Base-by-base conservation (phyloP, 2,329 filamentous ascomycete species). In the Aureobasidium zeae region DNA sequence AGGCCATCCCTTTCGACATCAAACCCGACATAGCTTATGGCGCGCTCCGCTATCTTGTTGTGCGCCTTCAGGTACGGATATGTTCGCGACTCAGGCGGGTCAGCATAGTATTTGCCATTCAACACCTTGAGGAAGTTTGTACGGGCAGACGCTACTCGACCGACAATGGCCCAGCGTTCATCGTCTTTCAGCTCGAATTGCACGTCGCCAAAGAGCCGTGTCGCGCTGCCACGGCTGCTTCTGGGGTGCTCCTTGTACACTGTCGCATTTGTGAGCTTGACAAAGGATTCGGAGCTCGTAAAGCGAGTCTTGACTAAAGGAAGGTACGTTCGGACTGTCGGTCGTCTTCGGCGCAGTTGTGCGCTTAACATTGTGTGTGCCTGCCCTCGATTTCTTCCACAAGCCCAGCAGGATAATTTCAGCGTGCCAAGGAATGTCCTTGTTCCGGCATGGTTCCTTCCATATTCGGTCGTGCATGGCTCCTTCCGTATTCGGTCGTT, bases 21-120 rank as follows among this genome's bases (percentile, higher is more conserved):
- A 57, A 96, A 96, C 0, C 91, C 89, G 8, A 96, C 87, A 68
- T 94, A 89, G 53, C 81, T 80, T 46, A 98, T 82, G 0, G 86
- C 86, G 51, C 72, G 71, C 10, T 70, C 69, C 0, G 83, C 77
- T 41, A 69, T 73, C 32, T 75, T 72, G 35, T 84, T 61, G 2
- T 69, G 65, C 16, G 62, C 63, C 49, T 69, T 70, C 2, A 96
- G 73, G 57, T 83, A 84, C 0, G 91, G 91, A 57, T 80, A 95
- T 5, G 79, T 77, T 33, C 88, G 75, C 2, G 85, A 81, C 3
- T 70, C 73, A 0, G 87, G 81, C 4, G 89, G 89, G 5, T 83
- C 67, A 58, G 79, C 83, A 22, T 94, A 66, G 52, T 88, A 73
- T 46, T 81, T 74, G 7, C 88, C 89, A 22, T 79, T 72, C 8